phyloP scores from a whole-genome alignment of 768 basidiomycete species.

The Rhodotorula toruloides region DNA sequence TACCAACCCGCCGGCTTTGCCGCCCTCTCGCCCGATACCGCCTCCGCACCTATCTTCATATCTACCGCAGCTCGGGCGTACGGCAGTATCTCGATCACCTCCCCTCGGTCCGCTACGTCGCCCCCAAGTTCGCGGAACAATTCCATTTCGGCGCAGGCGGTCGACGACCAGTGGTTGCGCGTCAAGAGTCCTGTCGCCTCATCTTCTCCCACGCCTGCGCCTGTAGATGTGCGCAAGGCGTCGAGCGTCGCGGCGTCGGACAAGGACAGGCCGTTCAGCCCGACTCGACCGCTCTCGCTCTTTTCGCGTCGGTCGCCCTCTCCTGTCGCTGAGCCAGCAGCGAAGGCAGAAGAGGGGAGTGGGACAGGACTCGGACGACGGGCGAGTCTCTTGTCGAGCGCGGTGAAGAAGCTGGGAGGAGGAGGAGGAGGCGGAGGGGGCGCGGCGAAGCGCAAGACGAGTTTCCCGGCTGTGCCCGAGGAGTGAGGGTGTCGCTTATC shows the following conservation, averaged over 20 bases:
- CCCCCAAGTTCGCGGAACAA: background rate
- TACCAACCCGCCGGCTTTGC: conserved; percentile 6
- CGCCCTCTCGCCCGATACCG: background rate
- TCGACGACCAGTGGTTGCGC: background rate
- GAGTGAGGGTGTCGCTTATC: background rate
- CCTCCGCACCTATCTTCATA: background rate
- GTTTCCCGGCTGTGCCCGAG: background rate
- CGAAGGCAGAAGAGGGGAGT: background rate
- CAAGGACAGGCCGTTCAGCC: background rate
- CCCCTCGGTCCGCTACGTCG: background rate
- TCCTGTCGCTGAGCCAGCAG: background rate
- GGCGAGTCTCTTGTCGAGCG: conserved; percentile 1
- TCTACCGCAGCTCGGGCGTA: background rate
- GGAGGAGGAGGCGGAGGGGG: conserved; percentile 5
- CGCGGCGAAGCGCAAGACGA: no score
- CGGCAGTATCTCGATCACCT: background rate
- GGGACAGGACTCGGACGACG: background rate
- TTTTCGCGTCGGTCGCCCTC: background rate
- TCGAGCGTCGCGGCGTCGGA: background rate
- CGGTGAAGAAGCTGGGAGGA: conserved; percentile 13
- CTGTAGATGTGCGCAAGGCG: background rate
- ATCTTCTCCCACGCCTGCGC: background rate
- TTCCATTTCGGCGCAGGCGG: background rate
- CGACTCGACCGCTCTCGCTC: background rate
- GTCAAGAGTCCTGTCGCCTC: background rate